These are phyloP conservation scores for Bolboschoenoplectus hybrid DNA, from an alignment of 202 grass and related monocot genomes.

Conservation along the genomic window DNA sequence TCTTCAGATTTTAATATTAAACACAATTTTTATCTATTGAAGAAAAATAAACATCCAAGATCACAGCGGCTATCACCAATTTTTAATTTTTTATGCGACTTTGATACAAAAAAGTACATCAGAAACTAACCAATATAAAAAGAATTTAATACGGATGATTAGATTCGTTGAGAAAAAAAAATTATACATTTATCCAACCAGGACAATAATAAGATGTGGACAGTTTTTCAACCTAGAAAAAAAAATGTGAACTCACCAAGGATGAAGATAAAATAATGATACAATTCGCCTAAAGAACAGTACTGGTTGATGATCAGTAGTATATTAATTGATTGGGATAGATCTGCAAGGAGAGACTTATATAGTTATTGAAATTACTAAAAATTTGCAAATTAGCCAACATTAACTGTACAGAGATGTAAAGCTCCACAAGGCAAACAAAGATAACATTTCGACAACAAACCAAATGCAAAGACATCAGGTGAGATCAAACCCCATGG, in stretches of 20 bases:
- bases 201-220: no score
- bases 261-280: not conserved
- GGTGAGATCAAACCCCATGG: not conserved
- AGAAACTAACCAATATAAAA: no score
- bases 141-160: no score
- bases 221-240: no score
- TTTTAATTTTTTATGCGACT: no score
- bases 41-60: no score
- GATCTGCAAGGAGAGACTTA: not conserved
- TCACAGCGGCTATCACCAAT: no score
- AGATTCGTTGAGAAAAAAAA: no score
- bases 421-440: constrained; percentile 18
- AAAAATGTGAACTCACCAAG: not conserved
- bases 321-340: not conserved
- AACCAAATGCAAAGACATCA: constrained; percentile 16
- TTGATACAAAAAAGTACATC: no score
- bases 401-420: not conserved
- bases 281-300: constrained; percentile 16
- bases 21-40: no score
- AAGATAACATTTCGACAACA: constrained; percentile 14
- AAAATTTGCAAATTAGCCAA: not conserved
- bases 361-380: not conserved
- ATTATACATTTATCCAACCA: no score
- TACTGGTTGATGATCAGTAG: not conserved
- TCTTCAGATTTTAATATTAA: no score